A percentile compares a stretch with the other conserved stretches of the same genome.
These are phyloP conservation scores for Suillus fuscotomentosus DNA, from an alignment of 768 basidiomycete species.

Conservation along the genomic window DNA sequence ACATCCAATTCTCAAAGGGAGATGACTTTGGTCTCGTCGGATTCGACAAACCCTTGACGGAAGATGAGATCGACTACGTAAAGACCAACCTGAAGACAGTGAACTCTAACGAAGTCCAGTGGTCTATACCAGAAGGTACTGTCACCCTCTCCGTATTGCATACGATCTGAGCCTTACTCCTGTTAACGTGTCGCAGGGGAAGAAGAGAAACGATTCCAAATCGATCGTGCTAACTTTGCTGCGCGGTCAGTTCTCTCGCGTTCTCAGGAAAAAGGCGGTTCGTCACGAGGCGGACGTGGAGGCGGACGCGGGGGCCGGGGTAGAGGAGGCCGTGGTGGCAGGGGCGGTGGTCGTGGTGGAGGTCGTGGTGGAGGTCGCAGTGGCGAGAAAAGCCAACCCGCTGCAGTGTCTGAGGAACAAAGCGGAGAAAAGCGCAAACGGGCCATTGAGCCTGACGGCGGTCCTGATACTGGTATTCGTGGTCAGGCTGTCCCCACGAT, in stretches of 20 bases:
- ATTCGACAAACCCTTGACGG: conserved; percentile 63
- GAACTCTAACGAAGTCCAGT: conserved; percentile 61
- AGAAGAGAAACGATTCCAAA: conserved; percentile 68
- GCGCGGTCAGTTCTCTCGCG: conserved; percentile 48
- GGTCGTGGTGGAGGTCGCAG: conserved; percentile 18
- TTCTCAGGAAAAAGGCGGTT: conserved; percentile 38
- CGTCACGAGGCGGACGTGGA: conserved; percentile 45
- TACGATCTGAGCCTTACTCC: conserved; percentile 2
- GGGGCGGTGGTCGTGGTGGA: conserved; percentile 35
- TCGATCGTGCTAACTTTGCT: conserved; percentile 70
- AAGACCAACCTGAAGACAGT: conserved; percentile 64
- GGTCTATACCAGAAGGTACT: conserved; percentile 63
- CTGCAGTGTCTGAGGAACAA: conserved; percentile 39
- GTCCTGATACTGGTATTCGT: conserved; percentile 62
- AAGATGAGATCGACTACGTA: conserved; percentile 71
- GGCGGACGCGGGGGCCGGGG: conserved; percentile 38
- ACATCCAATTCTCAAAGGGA: conserved; percentile 46
- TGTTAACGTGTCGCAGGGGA: conserved; percentile 48
- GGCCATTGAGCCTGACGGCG: conserved; percentile 76
- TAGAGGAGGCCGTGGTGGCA: conserved; percentile 25
- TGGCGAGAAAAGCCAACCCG: conserved; percentile 19
- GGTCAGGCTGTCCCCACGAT: conserved; percentile 58
- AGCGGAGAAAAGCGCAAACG: conserved; percentile 77
- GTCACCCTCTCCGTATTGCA: not conserved
- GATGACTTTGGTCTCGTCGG: conserved; percentile 47